These are phyloP conservation scores for Cymbopogon citratus DNA, from an alignment of 176 grass and related monocot genomes.

Conservation along the genomic window DNA sequence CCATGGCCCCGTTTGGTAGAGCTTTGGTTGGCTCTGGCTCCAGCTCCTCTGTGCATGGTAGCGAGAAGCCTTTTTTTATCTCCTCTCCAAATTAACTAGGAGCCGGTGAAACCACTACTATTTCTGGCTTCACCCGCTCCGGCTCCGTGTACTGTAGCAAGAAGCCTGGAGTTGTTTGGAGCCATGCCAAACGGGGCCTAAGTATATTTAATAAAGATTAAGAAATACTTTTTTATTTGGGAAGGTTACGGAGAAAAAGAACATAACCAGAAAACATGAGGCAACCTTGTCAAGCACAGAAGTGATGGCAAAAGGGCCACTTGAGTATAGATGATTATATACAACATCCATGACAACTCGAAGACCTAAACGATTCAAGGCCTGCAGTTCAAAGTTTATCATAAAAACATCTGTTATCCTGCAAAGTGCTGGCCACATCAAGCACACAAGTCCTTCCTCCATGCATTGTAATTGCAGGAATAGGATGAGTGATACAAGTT, in stretches of 20 bases:
- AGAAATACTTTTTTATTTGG: not conserved
- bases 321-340: conserved; percentile 87
- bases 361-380: conserved; percentile 67
- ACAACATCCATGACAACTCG: conserved; percentile 86
- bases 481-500: not conserved
- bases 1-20: not conserved
- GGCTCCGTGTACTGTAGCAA: not conserved
- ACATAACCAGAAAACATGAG: not conserved
- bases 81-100: not conserved
- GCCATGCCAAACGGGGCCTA: not conserved
- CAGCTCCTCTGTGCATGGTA: not conserved
- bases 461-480: conserved; percentile 1
- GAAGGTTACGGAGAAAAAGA: not conserved
- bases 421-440: not conserved
- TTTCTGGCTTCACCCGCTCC: not conserved
- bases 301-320: conserved; percentile 52
- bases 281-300: conserved; percentile 93
- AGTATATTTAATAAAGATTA: not conserved
- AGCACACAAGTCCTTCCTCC: not conserved
- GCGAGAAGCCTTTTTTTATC: not conserved
- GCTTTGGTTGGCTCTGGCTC: not conserved
- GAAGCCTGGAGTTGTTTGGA: not conserved
- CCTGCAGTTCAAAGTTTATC: conserved; percentile 47
- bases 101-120: not conserved
- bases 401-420: conserved; percentile 22